Percentiles rank a stretch among this genome's conserved stretches.
Conservation (phyloP, 2,329 filamentous ascomycete species). For the Aureobasidium sp. region DNA sequence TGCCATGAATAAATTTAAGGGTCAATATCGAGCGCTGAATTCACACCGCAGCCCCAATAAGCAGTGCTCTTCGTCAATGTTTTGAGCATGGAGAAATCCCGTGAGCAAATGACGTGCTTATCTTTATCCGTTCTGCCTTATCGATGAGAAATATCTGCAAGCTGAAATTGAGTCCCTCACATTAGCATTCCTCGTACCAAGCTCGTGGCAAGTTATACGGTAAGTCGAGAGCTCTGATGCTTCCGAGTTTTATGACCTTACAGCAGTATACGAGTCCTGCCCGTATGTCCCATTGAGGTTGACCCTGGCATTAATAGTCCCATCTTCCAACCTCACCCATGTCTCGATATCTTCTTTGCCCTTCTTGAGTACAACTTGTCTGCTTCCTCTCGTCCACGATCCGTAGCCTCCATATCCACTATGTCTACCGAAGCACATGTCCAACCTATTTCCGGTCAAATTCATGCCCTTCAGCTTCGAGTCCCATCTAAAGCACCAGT, state of each 20-base stretch:
- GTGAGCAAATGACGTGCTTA: too few relatives aligned
- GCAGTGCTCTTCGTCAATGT: too few relatives aligned
- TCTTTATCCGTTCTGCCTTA: too few relatives aligned
- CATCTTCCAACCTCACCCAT: constrained; percentile 26
- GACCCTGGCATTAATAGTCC: constrained; percentile 21
- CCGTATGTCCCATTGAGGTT: constrained; percentile 24
- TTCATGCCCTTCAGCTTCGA: constrained; percentile 20
- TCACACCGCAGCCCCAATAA: too few relatives aligned
- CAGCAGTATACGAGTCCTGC: constrained; percentile 21
- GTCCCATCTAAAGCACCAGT: constrained; percentile 27
- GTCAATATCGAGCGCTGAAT: too few relatives aligned
- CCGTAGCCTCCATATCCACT: constrained; percentile 23
- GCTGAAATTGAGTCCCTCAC: too few relatives aligned
- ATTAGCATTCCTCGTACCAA: too few relatives aligned
- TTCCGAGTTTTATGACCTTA: neutral
- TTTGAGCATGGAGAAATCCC: too few relatives aligned
- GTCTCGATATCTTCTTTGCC: constrained; percentile 19
- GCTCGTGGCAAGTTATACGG: too few relatives aligned
- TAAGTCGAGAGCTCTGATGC: too few relatives aligned
- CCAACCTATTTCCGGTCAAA: constrained; percentile 22
- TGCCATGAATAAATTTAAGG: too few relatives aligned
- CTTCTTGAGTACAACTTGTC: constrained; percentile 20
- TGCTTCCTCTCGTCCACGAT: constrained; percentile 23
- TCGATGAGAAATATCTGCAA: too few relatives aligned
- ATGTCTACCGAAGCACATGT: constrained; percentile 25